Evolutionary conservation across 495 filamentous ascomycete genomes (phyloP), one percentile per base, ranked within the genome.

Genomic region (Extremus antarcticus): DNA sequence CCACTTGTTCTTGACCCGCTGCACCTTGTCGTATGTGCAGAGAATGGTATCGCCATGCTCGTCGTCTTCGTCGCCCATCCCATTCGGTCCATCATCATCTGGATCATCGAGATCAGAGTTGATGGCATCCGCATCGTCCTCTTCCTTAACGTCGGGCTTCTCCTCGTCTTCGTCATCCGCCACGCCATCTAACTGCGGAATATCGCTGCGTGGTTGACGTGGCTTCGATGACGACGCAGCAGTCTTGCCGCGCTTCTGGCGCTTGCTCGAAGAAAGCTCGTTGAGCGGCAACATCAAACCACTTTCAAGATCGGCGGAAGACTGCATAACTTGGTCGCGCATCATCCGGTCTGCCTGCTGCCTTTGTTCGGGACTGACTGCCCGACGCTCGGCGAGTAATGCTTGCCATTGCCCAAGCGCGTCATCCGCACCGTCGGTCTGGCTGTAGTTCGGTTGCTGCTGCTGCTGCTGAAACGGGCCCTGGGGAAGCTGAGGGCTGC

Each of bases 1-100:
- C 92, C 92, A 99, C 84, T 97, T 99, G 70, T 96, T 99, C 83
- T 99, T 99, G 55, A 96, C 94, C 49, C 92, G 78, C 70, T 96
- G 90, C 19, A 99, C 92, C 75, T 99, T 99, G 74, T 99, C 92
- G 66, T 98, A 98, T 63, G 92, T 95, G 74, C 92, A 98, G 39
- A 97, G 58, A 51, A 64, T 96, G 55, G 70, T 72, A 76, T 61
- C 56, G 8, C 47, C 57, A 22, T 16, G 16, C 11, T 63, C 63
- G 13, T 65, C 77, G 17, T 90, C 84, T 51, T 95, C 90, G 40
- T 96, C 90, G 22, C 78, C 83, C 21, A 90, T 85, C n/a, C 71
- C 69, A 15, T 87, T 84, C 10, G 87, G 82, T 46, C 84, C 82
- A 11, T 81, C 71, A 15, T 85, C 80, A 48, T 98, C 92, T 0